Evolutionary conservation across 805 yeast genomes (phyloP), one percentile per base, ranked within the genome.

Genomic region (Martiniozyma abietophila): DNA sequence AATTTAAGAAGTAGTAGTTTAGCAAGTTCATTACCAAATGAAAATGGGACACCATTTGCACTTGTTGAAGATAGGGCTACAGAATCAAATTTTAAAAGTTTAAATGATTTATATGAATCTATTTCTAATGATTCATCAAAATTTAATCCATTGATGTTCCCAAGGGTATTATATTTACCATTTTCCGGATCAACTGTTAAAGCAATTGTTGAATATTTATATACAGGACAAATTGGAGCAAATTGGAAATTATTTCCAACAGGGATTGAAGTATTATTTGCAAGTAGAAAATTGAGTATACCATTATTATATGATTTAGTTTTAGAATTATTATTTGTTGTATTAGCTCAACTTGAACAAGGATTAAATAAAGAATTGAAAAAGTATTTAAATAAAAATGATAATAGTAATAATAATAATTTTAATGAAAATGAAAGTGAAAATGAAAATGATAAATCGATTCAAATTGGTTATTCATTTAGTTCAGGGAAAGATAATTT

Each of bases 171-270:
- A 18, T 80, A 76, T 44, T 51, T 82, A 42, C 92, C 94, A 4
- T 79, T 76, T 56, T 53, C 75, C 3, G 73, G 78, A 1, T 51
- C 59, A 1, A 70, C 84, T 0, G 71, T 80, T 11, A 65, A 65
- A 36, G 85, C 85, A 3, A 69, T 80, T 43, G 62, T 77, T 18
- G 92, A 81, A 49, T 82, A 74, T 51, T 61, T 82, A 36, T 80
- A 77, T 47, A 81, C 88, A 5, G 94, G 92, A 1, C 86, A 80
- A 53, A 71, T 82, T 16, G 84, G 84, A 18, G 73, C 77, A 34
- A 76, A 71, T 45, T 80, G 89, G 89, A 56, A 66, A n/a, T 55
- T 81, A 25, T 62, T 71, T 2, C 89, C 92, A 0, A 75, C 81
- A 0, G 70, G 80, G 0, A 61, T 80, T 25, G 85, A 80, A 43